These are phyloP conservation scores for Lizanozyma gosingica DNA, from an alignment of 1,139 yeast genomes.

Conservation along the genomic window DNA sequence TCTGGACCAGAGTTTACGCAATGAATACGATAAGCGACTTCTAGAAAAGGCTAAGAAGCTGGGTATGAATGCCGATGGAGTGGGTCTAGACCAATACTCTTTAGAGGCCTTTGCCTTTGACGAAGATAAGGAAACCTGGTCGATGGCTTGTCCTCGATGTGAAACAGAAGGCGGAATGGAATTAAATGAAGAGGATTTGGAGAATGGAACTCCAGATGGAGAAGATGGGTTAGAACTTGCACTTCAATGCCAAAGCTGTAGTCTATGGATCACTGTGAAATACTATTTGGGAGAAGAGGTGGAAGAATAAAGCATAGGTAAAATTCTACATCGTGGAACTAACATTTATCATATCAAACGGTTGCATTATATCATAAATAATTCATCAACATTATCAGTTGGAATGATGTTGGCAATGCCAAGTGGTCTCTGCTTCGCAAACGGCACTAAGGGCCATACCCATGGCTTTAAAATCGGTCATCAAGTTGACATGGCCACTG, in stretches of 20 bases:
- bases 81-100: slow-evolving; percentile 58
- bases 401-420: slow-evolving; percentile 13
- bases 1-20: slow-evolving; percentile 26
- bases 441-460: slow-evolving; percentile 63
- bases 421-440: slow-evolving; percentile 39
- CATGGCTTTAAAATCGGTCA: slow-evolving; percentile 66
- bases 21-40: slow-evolving; percentile 41
- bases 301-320: not conserved
- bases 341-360: too few relatives aligned
- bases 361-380: too few relatives aligned
- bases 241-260: slow-evolving; percentile 74
- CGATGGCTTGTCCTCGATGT: slow-evolving; percentile 68
- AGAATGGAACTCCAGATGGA: slow-evolving; percentile 40
- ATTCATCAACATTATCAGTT: not conserved
- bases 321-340: too few relatives aligned
- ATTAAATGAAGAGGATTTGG: slow-evolving; percentile 54
- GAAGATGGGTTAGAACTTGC: slow-evolving; percentile 57
- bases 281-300: slow-evolving; percentile 36
- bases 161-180: slow-evolving; percentile 43
- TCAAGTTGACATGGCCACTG: slow-evolving; percentile 70
- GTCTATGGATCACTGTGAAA: slow-evolving; percentile 72
- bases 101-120: slow-evolving; percentile 47
- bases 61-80: slow-evolving; percentile 48
- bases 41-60: slow-evolving; percentile 27
- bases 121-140: slow-evolving; percentile 23